A percentile compares a stretch with the other conserved stretches of the same genome.
Conservation (phyloP, 495 filamentous ascomycete genomes). For the Xylaria nigripes region DNA sequence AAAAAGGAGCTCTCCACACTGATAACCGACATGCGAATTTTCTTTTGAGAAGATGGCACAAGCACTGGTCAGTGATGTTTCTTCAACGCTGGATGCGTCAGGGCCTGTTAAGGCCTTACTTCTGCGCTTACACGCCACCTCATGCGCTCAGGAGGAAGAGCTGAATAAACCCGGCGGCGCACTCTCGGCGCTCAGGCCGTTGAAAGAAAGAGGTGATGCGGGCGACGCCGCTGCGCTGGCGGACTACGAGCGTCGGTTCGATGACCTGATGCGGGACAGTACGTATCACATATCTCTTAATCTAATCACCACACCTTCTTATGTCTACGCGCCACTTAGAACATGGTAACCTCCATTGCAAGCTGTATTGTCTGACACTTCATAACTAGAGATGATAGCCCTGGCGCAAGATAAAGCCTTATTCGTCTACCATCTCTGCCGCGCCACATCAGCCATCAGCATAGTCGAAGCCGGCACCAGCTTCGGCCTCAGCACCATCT, state of each 20-base stretch:
- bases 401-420: slow-evolving; percentile 46
- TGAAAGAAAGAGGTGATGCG: background rate
- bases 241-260: slow-evolving; percentile 1
- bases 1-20: too few species aligned
- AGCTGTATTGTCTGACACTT: too few species aligned
- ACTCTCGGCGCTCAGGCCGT: background rate
- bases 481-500: slow-evolving; percentile 54
- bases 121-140: slow-evolving; percentile 2
- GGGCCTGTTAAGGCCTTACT: slow-evolving; percentile 6
- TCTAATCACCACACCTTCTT: too few species aligned
- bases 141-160: slow-evolving; percentile 6
- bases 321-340: too few species aligned
- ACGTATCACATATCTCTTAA: background rate
- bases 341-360: too few species aligned
- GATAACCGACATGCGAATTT: too few species aligned
- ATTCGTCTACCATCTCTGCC: slow-evolving; percentile 39
- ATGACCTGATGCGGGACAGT: slow-evolving; percentile 9
- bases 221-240: background rate
- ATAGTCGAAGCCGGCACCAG: slow-evolving; percentile 52
- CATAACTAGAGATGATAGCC: slow-evolving; percentile 46
- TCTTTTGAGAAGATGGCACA: background rate
- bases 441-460: slow-evolving; percentile 35
- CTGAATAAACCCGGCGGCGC: slow-evolving; percentile 4
- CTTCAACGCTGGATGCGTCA: slow-evolving; percentile 4
- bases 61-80: background rate